A percentile compares a stretch with the other conserved stretches of the same genome.
phyloP scores from a whole-genome alignment of 202 grass and related monocot species.

The Bolboschoenoplectus hybrid region DNA sequence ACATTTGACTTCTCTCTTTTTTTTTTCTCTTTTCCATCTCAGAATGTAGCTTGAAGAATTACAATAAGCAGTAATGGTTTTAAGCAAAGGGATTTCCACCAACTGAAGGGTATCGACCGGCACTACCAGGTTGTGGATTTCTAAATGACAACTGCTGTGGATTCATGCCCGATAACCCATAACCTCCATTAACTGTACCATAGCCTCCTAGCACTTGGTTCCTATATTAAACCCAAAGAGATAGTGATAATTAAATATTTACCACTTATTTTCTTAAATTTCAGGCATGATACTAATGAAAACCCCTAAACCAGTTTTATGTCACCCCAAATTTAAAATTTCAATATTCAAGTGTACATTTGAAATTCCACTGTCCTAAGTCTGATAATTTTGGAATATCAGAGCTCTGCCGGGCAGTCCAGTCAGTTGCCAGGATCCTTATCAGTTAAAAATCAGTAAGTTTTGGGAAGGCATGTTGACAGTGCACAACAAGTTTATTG shows the following conservation, averaged over 20 bases:
- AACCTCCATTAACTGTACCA: conserved; percentile 15
- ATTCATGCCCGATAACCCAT: conserved; percentile 42
- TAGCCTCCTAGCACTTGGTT: conserved; percentile 46
- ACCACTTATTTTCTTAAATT: conserved; percentile 8
- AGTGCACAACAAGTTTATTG: neutral
- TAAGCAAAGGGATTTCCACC: conserved; percentile 60
- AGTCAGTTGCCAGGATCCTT: conserved; percentile 22
- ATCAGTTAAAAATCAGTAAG: neutral
- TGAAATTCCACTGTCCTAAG: conserved; percentile 13
- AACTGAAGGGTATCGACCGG: conserved; percentile 33
- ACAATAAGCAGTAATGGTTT: neutral
- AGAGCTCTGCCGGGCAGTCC: neutral
- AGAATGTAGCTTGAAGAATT: conserved; percentile 3
- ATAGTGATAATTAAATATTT: neutral
- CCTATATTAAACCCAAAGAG: conserved; percentile 34
- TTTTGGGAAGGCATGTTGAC: neutral
- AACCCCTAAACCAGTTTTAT: neutral
- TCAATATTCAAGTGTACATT: neutral
- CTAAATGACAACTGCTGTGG: conserved; percentile 38
- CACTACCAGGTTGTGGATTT: conserved; percentile 38
- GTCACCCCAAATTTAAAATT: neutral
- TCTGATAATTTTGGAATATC: neutral
- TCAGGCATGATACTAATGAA: neutral
- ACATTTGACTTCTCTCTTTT: neutral
- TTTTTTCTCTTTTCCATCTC: neutral